Conservation (phyloP, 2,329 filamentous ascomycete species). For the Davidsoniella eucalypti region DNA sequence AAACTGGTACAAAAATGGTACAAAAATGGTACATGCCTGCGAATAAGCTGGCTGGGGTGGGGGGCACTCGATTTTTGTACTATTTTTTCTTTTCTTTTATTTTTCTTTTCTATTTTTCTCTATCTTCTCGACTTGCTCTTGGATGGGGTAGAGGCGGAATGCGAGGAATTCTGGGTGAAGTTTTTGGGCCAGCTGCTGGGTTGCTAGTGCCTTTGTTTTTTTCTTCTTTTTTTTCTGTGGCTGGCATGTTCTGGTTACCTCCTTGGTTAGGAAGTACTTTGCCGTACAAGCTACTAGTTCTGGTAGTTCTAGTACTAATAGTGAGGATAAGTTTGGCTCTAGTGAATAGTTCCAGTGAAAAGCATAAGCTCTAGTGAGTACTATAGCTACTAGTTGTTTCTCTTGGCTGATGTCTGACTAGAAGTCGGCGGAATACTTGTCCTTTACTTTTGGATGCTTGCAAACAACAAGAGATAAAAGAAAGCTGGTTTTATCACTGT, state of each 20-base stretch:
- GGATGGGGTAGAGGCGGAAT: slow-evolving; percentile 3
- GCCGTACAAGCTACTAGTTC: neutral
- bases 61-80: neutral
- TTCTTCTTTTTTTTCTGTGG: neutral
- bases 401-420: too few relatives aligned
- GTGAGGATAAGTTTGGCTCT: too few relatives aligned
- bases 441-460: neutral
- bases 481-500: neutral
- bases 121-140: neutral
- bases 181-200: slow-evolving; percentile 4
- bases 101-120: too few relatives aligned
- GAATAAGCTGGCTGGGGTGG: neutral
- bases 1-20: too few relatives aligned
- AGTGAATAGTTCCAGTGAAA: neutral
- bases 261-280: neutral
- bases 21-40: neutral
- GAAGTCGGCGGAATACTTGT: too few relatives aligned
- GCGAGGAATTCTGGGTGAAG: slow-evolving; percentile 2
- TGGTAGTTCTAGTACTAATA: neutral
- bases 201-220: slow-evolving; percentile 2
- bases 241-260: neutral
- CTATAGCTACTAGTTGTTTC: neutral
- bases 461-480: neutral
- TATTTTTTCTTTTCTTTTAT: too few relatives aligned
- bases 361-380: neutral